phyloP scores from a whole-genome alignment of 2,329 filamentous ascomycete species.

The Leptographium radiaticola region DNA sequence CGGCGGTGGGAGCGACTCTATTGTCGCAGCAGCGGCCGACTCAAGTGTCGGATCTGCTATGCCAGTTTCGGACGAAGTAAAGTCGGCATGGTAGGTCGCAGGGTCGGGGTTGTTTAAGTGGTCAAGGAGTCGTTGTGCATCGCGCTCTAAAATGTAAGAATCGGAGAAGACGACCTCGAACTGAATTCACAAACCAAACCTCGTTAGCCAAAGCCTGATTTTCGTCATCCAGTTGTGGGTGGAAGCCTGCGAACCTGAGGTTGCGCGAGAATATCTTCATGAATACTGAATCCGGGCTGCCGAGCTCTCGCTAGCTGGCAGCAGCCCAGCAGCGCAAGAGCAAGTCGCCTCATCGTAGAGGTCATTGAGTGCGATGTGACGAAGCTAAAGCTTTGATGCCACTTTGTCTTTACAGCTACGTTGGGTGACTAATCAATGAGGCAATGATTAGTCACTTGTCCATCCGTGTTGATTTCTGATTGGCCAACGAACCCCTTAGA shows the following conservation, averaged over 20 bases:
- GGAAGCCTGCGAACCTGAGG: slow-evolving; percentile 52
- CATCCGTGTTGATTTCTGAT: too few relatives aligned
- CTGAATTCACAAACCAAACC: slow-evolving; percentile 27
- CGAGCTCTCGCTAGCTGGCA: slow-evolving; percentile 34
- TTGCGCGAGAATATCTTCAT: slow-evolving; percentile 76
- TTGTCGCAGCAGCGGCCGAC: slow-evolving; percentile 16
- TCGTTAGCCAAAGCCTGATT: background rate
- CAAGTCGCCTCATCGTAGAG: slow-evolving; percentile 35
- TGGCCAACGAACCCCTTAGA: too few relatives aligned
- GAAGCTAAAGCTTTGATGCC: background rate
- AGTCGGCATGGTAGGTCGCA: slow-evolving; percentile 25
- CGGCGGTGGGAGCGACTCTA: background rate
- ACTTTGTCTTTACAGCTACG: background rate
- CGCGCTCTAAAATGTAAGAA: slow-evolving; percentile 55
- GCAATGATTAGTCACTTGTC: background rate
- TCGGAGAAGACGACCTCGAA: slow-evolving; percentile 71
- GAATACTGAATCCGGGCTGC: slow-evolving; percentile 60
- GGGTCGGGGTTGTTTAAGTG: slow-evolving; percentile 18
- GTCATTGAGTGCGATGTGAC: background rate
- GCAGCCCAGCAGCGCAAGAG: slow-evolving; percentile 29
- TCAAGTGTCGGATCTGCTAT: slow-evolving; percentile 23
- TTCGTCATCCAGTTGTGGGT: too few relatives aligned
- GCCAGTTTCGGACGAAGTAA: slow-evolving; percentile 27
- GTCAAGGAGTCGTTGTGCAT: slow-evolving; percentile 51
- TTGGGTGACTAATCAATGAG: too few relatives aligned